Percentiles rank a stretch among this genome's conserved stretches.
phyloP scores from a whole-genome alignment of 2,329 filamentous ascomycete genomes.

The Phialophora expanda region DNA sequence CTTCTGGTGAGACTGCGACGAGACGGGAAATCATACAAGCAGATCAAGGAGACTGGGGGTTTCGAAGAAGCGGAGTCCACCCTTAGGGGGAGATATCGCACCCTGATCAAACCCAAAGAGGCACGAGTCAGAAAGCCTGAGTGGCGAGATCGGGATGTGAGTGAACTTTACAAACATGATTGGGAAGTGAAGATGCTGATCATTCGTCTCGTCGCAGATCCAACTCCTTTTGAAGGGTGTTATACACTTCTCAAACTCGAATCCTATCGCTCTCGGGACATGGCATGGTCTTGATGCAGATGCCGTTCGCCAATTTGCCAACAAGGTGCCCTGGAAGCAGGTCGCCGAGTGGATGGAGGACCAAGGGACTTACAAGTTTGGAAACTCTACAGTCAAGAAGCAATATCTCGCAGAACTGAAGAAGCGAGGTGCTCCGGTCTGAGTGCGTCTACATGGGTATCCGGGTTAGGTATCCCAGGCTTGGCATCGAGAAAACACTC shows the following conservation, averaged over 20 bases:
- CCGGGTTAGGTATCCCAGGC: not conserved
- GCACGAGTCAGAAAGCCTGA: conserved; percentile 53
- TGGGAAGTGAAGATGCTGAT: conserved; percentile 10
- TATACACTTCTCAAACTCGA: conserved; percentile 36
- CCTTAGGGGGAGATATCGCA: conserved; percentile 54
- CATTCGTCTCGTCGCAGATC: conserved; percentile 43
- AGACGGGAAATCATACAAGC: conserved; percentile 53
- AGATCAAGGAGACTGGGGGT: conserved; percentile 51
- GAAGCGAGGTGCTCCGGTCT: conserved; percentile 14
- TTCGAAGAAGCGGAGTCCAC: conserved; percentile 57
- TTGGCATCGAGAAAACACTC: not conserved
- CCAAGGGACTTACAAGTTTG: conserved; percentile 64
- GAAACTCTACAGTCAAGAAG: conserved; percentile 66
- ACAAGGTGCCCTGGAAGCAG: conserved; percentile 64
- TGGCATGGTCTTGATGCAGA: conserved; percentile 18
- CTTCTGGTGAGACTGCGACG: conserved; percentile 51
- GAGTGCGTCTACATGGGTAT: not conserved
- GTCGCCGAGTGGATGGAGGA: conserved; percentile 60
- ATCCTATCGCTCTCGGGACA: conserved; percentile 17
- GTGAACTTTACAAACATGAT: conserved; percentile 28
- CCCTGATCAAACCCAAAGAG: conserved; percentile 53
- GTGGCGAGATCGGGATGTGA: conserved; percentile 53
- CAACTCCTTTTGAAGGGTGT: conserved; percentile 51
- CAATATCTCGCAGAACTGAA: conserved; percentile 60
- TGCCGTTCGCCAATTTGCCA: conserved; percentile 35